These are phyloP conservation scores for Zizania latifolia DNA, from an alignment of 176 grass and related monocot species.

Conservation along the genomic window DNA sequence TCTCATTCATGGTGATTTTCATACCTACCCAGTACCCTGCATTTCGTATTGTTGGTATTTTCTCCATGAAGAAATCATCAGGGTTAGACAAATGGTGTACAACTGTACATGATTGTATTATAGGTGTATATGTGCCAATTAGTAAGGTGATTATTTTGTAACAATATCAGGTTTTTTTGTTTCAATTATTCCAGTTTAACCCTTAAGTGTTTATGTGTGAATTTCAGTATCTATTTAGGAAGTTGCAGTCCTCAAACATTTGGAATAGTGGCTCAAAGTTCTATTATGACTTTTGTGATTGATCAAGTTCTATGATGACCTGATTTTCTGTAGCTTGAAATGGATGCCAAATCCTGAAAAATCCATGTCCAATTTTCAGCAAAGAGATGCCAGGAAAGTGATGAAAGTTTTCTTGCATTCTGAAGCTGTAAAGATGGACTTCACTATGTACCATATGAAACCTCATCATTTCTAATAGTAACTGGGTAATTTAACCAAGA, in stretches of 20 bases:
- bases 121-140: conserved; percentile 34
- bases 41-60: conserved; percentile 13
- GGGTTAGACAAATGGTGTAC: conserved; percentile 33
- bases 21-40: conserved; percentile 28
- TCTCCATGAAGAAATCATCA: conserved; percentile 17
- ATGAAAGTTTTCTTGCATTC: neutral
- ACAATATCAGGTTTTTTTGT: conserved; percentile 25
- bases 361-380: neutral
- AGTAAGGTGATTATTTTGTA: conserved; percentile 47
- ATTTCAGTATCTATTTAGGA: neutral
- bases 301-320: neutral
- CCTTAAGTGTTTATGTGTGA: conserved; percentile 19
- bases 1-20: conserved; percentile 21
- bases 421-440: neutral
- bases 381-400: neutral
- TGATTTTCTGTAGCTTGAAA: neutral
- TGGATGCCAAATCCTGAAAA: conserved; percentile 3
- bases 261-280: neutral
- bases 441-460: neutral
- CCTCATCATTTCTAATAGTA: neutral
- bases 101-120: conserved; percentile 13
- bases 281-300: neutral
- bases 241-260: neutral
- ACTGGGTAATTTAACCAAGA: neutral
- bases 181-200: conserved; percentile 21